These are phyloP conservation scores for Backusella sp. DNA, from an alignment of 192 early-diverging fungal species.

Conservation along the genomic window DNA sequence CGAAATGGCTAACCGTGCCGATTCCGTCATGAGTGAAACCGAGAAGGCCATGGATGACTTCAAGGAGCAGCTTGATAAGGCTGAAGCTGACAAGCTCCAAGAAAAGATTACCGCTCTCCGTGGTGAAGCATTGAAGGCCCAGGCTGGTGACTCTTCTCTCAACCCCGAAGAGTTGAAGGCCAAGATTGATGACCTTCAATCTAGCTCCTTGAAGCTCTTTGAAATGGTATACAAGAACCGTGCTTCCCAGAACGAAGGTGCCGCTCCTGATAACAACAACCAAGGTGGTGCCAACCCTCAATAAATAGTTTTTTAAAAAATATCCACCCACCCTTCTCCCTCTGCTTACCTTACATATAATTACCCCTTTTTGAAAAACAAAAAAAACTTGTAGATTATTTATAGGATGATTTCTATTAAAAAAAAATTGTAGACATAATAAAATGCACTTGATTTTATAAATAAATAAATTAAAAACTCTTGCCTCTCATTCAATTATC, in stretches of 20 bases:
- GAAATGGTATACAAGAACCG: constrained; percentile 95
- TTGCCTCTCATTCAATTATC: background rate
- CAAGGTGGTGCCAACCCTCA: background rate
- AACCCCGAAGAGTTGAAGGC: constrained; percentile 89
- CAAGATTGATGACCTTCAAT: constrained; percentile 84
- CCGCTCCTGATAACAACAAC: background rate
- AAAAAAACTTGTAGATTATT: constrained; percentile 9
- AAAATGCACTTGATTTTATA: constrained; percentile 5
- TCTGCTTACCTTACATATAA: constrained; percentile 8
- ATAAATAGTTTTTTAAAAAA: constrained; percentile 12
- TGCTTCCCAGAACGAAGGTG: constrained; percentile 15
- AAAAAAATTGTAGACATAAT: constrained; percentile 4
- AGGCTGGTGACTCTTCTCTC: constrained; percentile 60
- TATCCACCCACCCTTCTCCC: background rate
- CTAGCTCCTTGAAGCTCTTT: constrained; percentile 91
- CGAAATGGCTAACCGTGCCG: constrained; percentile 87
- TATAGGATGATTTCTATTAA: constrained; percentile 9
- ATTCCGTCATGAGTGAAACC: constrained; percentile 88
- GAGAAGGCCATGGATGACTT: constrained; percentile 96
- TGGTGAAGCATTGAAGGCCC: constrained; percentile 70
- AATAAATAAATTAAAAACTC: constrained; percentile 3
- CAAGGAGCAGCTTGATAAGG: constrained; percentile 91
- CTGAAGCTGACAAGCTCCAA: constrained; percentile 88
- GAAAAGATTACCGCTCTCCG: constrained; percentile 80
- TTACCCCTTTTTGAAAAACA: constrained; percentile 8